Evolutionary conservation across 1,139 yeast genomes (phyloP), one percentile per base, ranked within the genome.

Genomic region (Sugiyamaella castrensis): DNA sequence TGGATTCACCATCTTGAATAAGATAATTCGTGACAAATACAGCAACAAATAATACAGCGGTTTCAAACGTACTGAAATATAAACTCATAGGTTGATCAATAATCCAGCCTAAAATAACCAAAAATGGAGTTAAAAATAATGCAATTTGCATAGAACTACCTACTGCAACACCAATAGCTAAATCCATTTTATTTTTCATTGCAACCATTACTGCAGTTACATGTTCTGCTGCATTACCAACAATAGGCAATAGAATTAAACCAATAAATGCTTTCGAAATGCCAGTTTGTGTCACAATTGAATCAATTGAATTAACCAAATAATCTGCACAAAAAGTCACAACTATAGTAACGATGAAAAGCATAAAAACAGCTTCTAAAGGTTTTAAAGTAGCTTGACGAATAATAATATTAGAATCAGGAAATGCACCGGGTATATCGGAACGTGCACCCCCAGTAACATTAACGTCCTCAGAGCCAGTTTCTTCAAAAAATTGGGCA

Each of bases 181-280:
- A 77, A 67, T 92, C 98, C 97, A 94, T 92, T 71, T 94, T 92
- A 70, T 92, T 88, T 70, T 89, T 89, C 79, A 84, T 81, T 28
- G 98, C 98, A 43, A 92, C 98, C 55, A 88, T 79, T 42, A 92
- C 85, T 1, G 98, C 96, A 13, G 98, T 92, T 43, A 87, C 98
- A 67, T 92, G 98, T 70, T 92, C 98, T 11, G 98, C 98, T 1
- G 98, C 98, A 63, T 92, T 92, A 51, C 98, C 98, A 29, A 92
- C 98, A 56, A 94, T 91, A 43, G 98, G 98, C 55, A 92, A 83
- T 43, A 92, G 81, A 60, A 92, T 85, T 58, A 92, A 75, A 67
- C 98, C 98, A 60, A 92, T 88, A 63, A 92, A 92, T 0, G 98
- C 91, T 75, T 91, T 92, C 44, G 96, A 86, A 55, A 92, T 75